A percentile compares a stretch with the other conserved stretches of the same genome.
Conservation (phyloP, 2,329 filamentous ascomycete species). For the Macrophomina phaseolina region DNA sequence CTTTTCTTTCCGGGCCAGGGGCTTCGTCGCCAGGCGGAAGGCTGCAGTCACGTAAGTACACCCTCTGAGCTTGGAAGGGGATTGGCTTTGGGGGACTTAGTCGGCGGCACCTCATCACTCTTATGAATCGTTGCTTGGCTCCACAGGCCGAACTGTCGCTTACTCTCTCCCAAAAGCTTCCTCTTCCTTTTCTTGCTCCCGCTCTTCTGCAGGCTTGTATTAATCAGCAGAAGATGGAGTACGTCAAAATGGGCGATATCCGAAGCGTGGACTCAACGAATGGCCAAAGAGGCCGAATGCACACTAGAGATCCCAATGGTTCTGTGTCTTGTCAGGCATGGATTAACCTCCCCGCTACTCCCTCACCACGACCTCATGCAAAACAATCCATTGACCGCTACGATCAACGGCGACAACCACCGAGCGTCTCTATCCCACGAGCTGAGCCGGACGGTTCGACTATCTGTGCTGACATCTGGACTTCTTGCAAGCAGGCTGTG, state of each 20-base stretch:
- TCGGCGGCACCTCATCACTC: too few species aligned
- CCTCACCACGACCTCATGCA: not conserved
- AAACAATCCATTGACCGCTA: not conserved
- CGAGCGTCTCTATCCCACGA: too few species aligned
- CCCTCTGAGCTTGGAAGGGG: too few species aligned
- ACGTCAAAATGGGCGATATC: not conserved
- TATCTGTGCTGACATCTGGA: not conserved
- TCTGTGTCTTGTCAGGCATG: not conserved
- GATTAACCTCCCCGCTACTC: not conserved
- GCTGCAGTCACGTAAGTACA: too few species aligned
- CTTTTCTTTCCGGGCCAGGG: too few species aligned
- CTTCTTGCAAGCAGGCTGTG: not conserved
- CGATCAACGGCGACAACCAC: not conserved
- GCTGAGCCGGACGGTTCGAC: not conserved
- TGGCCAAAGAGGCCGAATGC: not conserved
- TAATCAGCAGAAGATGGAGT: not conserved
- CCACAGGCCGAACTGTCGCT: too few species aligned
- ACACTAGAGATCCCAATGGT: not conserved
- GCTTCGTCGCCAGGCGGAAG: too few species aligned
- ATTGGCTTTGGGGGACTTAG: too few species aligned
- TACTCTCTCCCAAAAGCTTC: too few species aligned
- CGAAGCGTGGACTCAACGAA: not conserved
- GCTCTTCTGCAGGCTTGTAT: not conserved
- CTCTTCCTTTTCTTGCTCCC: too few species aligned
- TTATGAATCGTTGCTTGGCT: too few species aligned